Conservation (phyloP, 176 grass and related monocot species). For the Aegilops umbellulata region DNA sequence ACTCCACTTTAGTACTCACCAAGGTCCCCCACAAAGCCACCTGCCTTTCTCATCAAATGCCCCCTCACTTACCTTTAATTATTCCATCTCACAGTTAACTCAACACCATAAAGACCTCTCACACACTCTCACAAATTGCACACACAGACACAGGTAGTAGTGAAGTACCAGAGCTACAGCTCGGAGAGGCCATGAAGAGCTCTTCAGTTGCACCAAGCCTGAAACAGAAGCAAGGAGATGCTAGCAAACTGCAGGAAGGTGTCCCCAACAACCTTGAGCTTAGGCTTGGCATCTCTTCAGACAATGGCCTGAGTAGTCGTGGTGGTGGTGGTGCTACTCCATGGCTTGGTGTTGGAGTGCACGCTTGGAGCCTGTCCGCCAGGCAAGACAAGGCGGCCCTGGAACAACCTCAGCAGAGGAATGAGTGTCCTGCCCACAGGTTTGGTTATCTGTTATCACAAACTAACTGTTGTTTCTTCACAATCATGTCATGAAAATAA, state of each 20-base stretch:
- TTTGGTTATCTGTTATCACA: conserved; percentile 17
- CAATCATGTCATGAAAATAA: neutral
- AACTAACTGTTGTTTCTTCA: neutral
- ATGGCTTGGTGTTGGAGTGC: conserved; percentile 42
- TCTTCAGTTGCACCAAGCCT: conserved; percentile 26
- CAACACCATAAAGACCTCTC: conserved; percentile 46
- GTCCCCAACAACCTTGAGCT: conserved; percentile 51
- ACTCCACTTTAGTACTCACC: conserved; percentile 52
- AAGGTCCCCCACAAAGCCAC: conserved; percentile 45
- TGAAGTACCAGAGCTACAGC: conserved; percentile 17
- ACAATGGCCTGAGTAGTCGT: conserved; percentile 19
- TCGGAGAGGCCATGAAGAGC: conserved; percentile 43
- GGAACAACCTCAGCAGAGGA: conserved; percentile 41
- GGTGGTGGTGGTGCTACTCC: neutral
- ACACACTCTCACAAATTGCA: conserved; percentile 27
- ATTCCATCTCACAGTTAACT: conserved; percentile 45
- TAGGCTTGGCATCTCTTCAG: conserved; percentile 58
- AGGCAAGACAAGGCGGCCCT: conserved; percentile 48
- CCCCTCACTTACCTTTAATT: conserved; percentile 36
- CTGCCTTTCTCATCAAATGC: conserved; percentile 50
- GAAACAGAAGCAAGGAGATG: conserved; percentile 33
- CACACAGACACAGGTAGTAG: neutral
- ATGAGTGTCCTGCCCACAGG: conserved; percentile 32
- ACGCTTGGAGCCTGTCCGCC: conserved; percentile 54
- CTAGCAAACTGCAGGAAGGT: neutral